phyloP scores from a whole-genome alignment of 208 protist genomes.

The Angomonas ambiguus region DNA sequence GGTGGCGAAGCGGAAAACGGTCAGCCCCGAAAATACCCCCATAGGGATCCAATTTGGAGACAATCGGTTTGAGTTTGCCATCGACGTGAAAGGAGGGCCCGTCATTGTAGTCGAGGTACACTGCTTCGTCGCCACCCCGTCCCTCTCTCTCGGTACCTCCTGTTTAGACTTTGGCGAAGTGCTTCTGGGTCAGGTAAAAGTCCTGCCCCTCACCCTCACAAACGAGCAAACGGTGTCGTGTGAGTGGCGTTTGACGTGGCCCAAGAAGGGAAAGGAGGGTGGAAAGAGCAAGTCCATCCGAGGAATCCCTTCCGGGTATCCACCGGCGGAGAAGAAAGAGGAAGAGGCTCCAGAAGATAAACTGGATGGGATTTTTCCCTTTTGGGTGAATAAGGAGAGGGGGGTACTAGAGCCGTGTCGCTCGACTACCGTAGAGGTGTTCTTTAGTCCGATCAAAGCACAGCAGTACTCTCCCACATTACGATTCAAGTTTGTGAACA shows the following conservation, averaged over 20 bases:
- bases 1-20: constrained; percentile 1
- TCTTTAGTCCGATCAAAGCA: constrained; percentile 39
- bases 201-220: constrained; percentile 75
- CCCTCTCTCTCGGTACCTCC: constrained; percentile 56
- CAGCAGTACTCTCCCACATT: constrained; percentile 27
- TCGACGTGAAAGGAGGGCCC: constrained; percentile 85
- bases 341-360: constrained; percentile 3
- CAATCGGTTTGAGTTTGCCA: constrained; percentile 70
- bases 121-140: constrained; percentile 91
- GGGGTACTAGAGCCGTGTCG: constrained; percentile 69
- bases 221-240: constrained; percentile 89
- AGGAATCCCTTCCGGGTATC: neutral
- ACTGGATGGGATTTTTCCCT: constrained; percentile 23
- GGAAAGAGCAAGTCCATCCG: constrained; percentile 3
- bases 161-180: constrained; percentile 86
- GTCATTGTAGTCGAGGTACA: constrained; percentile 73
- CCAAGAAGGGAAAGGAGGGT: constrained; percentile 22
- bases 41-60: constrained; percentile 37
- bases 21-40: neutral
- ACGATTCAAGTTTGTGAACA: constrained; percentile 55
- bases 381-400: constrained; percentile 57
- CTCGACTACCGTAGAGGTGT: constrained; percentile 56
- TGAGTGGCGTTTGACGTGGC: constrained; percentile 78
- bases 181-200: constrained; percentile 75
- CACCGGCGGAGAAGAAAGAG: neutral